Evolutionary conservation across 768 basidiomycete genomes (phyloP), one percentile per base, ranked within the genome.

Genomic region (Dacryopinax spathularia): DNA sequence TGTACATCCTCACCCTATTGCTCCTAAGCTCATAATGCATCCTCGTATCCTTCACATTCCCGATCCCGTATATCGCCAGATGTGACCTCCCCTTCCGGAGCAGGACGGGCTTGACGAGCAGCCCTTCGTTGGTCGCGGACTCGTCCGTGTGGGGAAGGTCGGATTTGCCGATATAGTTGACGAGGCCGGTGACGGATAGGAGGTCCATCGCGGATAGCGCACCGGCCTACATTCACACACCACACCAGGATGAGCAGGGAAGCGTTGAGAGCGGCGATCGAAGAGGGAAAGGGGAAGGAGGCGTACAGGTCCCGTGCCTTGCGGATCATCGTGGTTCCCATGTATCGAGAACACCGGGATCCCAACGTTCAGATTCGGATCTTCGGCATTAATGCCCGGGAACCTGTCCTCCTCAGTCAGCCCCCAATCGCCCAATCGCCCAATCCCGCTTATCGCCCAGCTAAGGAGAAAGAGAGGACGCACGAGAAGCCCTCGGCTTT

Each of bases 341-440:
- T 99, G 96, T 61, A 99, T 98, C 0, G 95, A 97, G 75, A 99
- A 99, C 31, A 98, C 89, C 2, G 96, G 96, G n/a, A 96, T 91
- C 2, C 84, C 84, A 60, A 99, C 81, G 72, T 99, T 99, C 63
- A 97, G 79, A 72, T 99, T 98, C 1, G 87, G 84, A 69, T 99
- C 95, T 73, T 99, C 93, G 70, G 97, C 97, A 73, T 99, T 98
- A 67, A 99, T 77, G 0, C 92, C 91, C 13, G 96, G 96, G 71
- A 97, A 99, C 16, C 93, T 97, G 68, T 5, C 25, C 1, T 16
- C 39, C 4, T 1, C 10, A 4, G 10, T 6, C 1, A 12, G 2
- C 10, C 18, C 56, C 35, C 43, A 10, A 37, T 10, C 10, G 36
- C n/a, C 13, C 43, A 10, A 34, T 41, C 2, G 22, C 27, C 13